Percentiles rank a stretch among this genome's conserved stretches.
phyloP scores from a whole-genome alignment of 495 filamentous ascomycete genomes.

The Aspergillus coremiiformis region DNA sequence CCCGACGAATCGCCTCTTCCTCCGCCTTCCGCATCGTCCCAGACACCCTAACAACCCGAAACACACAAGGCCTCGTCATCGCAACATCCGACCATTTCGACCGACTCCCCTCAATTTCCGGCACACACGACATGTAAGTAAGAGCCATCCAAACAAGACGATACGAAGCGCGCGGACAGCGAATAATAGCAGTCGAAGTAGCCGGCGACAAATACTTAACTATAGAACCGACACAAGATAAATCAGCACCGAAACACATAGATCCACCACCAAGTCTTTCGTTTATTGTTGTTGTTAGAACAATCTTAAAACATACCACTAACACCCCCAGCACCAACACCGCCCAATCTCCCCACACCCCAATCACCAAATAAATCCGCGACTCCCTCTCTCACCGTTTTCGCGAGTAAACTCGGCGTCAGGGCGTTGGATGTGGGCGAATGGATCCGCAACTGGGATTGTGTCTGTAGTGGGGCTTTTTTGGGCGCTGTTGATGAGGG shows the following conservation, averaged over 20 bases:
- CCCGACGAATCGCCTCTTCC: conserved; percentile 75
- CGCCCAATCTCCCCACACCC: conserved; percentile 56
- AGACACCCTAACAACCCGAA: conserved; percentile 82
- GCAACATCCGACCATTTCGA: conserved; percentile 33
- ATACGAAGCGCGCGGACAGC: conserved; percentile 69
- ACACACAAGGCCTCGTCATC: conserved; percentile 52
- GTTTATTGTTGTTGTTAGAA: no score
- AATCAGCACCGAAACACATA: no score
- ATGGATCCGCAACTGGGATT: conserved; percentile 57
- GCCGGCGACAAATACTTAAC: conserved; percentile 89
- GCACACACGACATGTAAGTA: conserved; percentile 69
- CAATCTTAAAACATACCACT: conserved; percentile 57
- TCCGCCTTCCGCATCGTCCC: conserved; percentile 91
- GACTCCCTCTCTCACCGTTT: conserved; percentile 61
- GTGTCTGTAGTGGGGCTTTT: conserved; percentile 2
- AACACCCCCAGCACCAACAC: conserved; percentile 52
- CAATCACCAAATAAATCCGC: conserved; percentile 81
- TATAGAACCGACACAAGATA: conserved; percentile 25
- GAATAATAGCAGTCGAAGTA: conserved; percentile 90
- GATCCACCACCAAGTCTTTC: no score
- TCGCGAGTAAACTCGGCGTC: conserved; percentile 53
- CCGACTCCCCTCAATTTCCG: conserved; percentile 22
- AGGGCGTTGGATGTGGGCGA: conserved; percentile 64
- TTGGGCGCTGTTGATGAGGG: conserved; percentile 11
- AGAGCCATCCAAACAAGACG: conserved; percentile 84